Base-by-base conservation (phyloP, 148 eudicot species). In the Camellia japonica region DNA sequence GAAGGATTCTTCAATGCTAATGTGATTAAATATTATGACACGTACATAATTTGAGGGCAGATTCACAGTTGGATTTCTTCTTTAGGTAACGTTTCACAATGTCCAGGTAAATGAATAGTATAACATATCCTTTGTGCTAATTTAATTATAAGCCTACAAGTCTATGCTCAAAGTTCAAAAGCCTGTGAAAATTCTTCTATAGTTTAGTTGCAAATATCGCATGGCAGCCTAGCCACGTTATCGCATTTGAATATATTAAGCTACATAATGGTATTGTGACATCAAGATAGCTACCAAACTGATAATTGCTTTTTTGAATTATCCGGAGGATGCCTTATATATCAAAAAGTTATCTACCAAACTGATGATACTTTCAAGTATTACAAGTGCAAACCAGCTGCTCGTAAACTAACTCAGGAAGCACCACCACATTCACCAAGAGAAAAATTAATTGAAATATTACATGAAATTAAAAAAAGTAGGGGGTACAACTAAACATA, bases 401-500 rank as follows among this genome's bases (percentile, higher is more conserved):
- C 56, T 3, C 38, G 72, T 74, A 76, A 18, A 15, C 65, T 47
- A 55, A 18, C 18, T 44, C 43, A 67, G 72, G 54, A 59, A 15
- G 61, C 68, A 66, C 55, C 23, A 43, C 76, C 61, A 30, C 38
- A 30, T 73, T 38, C 71, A 67, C 38, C 15, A 67, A 49, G 76
- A 42, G 54, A 75, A 62, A 80, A 47, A 6, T 62, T 68, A 74
- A 30, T 62, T 56, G 46, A 58, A 7, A 78, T 51, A 51, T 65
- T 38, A 54, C 23, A 11, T 23, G 55, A 51, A 67, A n/a, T 51
- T 61, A 19, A 42, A 41, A 78, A 43, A 38, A 70, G 58, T 43
- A 70, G 13, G 38, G 12, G 49, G 10, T 10, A 43, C 8, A 71
- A 70, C 38, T 38, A 19, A 82, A 83, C 88, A 84, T 96, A 96